Conservation (phyloP, 2,329 filamentous ascomycete genomes). For the Xylariaceae sp. region DNA sequence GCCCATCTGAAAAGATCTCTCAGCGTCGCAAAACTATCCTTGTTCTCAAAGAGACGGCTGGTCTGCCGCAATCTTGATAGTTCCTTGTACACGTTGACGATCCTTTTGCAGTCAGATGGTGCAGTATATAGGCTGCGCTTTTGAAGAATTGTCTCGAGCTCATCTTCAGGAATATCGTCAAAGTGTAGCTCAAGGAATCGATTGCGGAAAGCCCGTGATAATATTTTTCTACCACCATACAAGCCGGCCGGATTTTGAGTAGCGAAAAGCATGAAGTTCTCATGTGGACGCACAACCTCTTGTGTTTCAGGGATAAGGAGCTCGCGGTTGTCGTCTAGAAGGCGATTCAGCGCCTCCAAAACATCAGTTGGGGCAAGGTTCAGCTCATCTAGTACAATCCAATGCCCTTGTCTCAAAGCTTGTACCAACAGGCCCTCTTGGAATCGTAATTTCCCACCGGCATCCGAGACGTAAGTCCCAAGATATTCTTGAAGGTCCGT, state of each 20-base stretch:
- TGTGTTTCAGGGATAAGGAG: constrained; percentile 96
- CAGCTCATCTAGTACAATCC: constrained; percentile 97
- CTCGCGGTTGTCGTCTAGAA: constrained; percentile 95
- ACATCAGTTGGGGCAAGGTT: constrained; percentile 98
- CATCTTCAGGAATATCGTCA: constrained; percentile 95
- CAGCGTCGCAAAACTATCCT: constrained; percentile 95
- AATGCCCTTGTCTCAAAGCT: constrained; percentile 90
- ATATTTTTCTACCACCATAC: constrained; percentile 91
- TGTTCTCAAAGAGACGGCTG: constrained; percentile 91
- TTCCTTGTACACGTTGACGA: constrained; percentile 93
- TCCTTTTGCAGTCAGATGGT: constrained; percentile 87
- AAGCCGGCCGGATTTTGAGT: constrained; percentile 96
- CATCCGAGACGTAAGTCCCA: constrained; percentile 87
- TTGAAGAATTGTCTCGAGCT: constrained; percentile 89
- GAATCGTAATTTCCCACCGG: constrained; percentile 84
- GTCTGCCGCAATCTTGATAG: constrained; percentile 89
- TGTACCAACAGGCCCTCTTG: constrained; percentile 94
- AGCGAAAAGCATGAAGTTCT: constrained; percentile 97
- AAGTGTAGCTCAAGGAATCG: constrained; percentile 97
- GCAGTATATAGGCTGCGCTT: constrained; percentile 85
- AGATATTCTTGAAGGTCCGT: constrained; percentile 98
- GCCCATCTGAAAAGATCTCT: constrained; percentile 98
- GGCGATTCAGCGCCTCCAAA: constrained; percentile 90
- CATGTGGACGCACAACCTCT: constrained; percentile 88
- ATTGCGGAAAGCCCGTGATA: constrained; percentile 95